phyloP scores from a whole-genome alignment of 2,329 filamentous ascomycete species.

The Penicillium expansum region DNA sequence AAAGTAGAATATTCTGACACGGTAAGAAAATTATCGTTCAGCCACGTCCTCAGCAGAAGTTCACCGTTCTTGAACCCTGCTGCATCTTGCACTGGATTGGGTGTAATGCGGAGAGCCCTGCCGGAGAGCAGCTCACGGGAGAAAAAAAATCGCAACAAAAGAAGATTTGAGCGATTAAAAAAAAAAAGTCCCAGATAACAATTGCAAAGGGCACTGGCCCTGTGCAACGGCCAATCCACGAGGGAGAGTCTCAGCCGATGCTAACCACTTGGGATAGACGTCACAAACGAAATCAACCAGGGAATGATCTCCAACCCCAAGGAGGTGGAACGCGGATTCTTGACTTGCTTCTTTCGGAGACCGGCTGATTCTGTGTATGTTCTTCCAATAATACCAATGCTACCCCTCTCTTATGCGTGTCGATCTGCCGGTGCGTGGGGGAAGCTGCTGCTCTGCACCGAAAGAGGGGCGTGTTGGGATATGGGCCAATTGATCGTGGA shows the following conservation, averaged over 20 bases:
- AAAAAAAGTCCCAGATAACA: constrained; percentile 21
- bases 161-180: constrained; percentile 11
- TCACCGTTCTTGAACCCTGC: constrained; percentile 42
- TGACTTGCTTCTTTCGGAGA: constrained; percentile 21
- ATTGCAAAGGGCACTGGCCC: constrained; percentile 25
- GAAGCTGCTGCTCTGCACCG: constrained; percentile 33
- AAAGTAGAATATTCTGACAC: constrained; percentile 32
- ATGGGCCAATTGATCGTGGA: constrained; percentile 31
- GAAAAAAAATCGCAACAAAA: constrained; percentile 20
- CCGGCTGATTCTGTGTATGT: constrained; percentile 17
- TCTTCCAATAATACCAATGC: constrained; percentile 21
- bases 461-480: constrained; percentile 27
- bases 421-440: constrained; percentile 36
- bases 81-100: constrained; percentile 45
- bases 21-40: constrained; percentile 30
- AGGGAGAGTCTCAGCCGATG: constrained; percentile 13
- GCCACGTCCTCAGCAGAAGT: constrained; percentile 42
- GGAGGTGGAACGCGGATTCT: constrained; percentile 15
- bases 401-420: constrained; percentile 31
- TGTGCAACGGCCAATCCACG: constrained; percentile 18
- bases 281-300: constrained; percentile 20
- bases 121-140: constrained; percentile 40
- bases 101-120: constrained; percentile 43
- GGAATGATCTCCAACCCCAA: constrained; percentile 22
- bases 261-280: constrained; percentile 20